Percentiles rank a stretch among this genome's conserved stretches.
These are phyloP conservation scores for Podosphaera xanthii DNA, from an alignment of 2,329 filamentous ascomycete species.

Conservation along the genomic window DNA sequence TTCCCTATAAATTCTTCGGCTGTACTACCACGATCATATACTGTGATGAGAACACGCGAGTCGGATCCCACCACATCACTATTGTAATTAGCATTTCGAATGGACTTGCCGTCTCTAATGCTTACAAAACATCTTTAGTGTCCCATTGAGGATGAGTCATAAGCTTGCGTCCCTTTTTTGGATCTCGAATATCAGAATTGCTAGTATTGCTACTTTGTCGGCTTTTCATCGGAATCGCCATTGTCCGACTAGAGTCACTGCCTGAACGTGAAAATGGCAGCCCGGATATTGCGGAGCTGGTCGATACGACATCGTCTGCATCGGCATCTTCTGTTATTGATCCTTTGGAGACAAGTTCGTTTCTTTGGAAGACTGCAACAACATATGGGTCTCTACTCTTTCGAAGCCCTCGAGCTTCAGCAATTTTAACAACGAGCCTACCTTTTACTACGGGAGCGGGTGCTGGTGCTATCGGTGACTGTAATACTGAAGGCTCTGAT, in stretches of 20 bases:
- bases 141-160: slow-evolving; percentile 86
- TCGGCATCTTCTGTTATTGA: slow-evolving; percentile 39
- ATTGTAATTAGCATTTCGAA: slow-evolving; percentile 6
- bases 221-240: slow-evolving; percentile 88
- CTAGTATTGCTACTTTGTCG: slow-evolving; percentile 93
- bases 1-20: slow-evolving; percentile 85
- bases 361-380: slow-evolving; percentile 88
- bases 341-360: slow-evolving; percentile 82
- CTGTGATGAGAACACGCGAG: slow-evolving; percentile 74
- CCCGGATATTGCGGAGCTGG: slow-evolving; percentile 30
- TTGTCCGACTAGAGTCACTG: slow-evolving; percentile 62
- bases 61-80: slow-evolving; percentile 88
- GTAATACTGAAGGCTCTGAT: slow-evolving; percentile 13
- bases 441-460: slow-evolving; percentile 56
- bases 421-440: slow-evolving; percentile 73
- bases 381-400: slow-evolving; percentile 81
- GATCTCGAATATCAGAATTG: slow-evolving; percentile 37
- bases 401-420: slow-evolving; percentile 60
- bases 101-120: slow-evolving; percentile 8
- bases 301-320: slow-evolving; percentile 35
- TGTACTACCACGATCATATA: slow-evolving; percentile 63
- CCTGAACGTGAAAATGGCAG: slow-evolving; percentile 45
- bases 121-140: slow-evolving; percentile 85
- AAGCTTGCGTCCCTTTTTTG: slow-evolving; percentile 32
- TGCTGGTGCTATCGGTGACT: slow-evolving; percentile 30